A percentile compares a stretch with the other conserved stretches of the same genome.
Evolutionary conservation across 2,329 filamentous ascomycete species (phyloP).

Genomic region (Pyrenophora tritici-repentis): DNA sequence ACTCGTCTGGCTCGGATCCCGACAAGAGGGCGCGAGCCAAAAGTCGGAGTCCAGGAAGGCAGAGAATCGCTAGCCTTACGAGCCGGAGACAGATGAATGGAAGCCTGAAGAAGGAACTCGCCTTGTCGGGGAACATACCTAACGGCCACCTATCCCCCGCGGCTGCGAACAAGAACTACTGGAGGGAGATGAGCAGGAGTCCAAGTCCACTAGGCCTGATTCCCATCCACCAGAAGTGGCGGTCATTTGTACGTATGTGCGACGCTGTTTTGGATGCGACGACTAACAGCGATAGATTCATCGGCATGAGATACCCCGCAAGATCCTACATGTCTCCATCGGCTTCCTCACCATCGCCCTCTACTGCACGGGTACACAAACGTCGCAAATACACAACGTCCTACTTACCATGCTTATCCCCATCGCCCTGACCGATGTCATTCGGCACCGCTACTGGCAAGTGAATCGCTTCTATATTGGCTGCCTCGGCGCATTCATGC

Average conservation of each 20-base stretch:
- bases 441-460: constrained; percentile 79
- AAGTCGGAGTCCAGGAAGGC: constrained; percentile 67
- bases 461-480: constrained; percentile 89
- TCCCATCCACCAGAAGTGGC: constrained; percentile 90
- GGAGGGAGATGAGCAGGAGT: constrained; percentile 87
- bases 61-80: constrained; percentile 60
- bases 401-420: constrained; percentile 81
- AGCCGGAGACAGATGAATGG: constrained; percentile 49
- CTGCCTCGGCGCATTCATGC: constrained; percentile 87
- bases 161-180: constrained; percentile 70
- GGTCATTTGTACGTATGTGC: constrained; percentile 69
- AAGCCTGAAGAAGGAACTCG: constrained; percentile 46
- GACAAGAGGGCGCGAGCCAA: constrained; percentile 68
- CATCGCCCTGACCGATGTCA: constrained; percentile 78
- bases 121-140: constrained; percentile 50
- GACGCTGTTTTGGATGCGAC: not conserved
- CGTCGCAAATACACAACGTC: constrained; percentile 78
- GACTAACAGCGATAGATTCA: constrained; percentile 59
- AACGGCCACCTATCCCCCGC: constrained; percentile 74
- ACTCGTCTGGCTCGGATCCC: constrained; percentile 59
- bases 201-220: constrained; percentile 93
- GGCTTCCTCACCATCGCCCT: constrained; percentile 90
- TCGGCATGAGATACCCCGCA: constrained; percentile 95
- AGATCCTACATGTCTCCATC: constrained; percentile 91
- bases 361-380: constrained; percentile 79